A percentile compares a stretch with the other conserved stretches of the same genome.
Evolutionary conservation across 1,284 basidiomycete species (phyloP).

Genomic region (Sporisorium sorghi): DNA sequence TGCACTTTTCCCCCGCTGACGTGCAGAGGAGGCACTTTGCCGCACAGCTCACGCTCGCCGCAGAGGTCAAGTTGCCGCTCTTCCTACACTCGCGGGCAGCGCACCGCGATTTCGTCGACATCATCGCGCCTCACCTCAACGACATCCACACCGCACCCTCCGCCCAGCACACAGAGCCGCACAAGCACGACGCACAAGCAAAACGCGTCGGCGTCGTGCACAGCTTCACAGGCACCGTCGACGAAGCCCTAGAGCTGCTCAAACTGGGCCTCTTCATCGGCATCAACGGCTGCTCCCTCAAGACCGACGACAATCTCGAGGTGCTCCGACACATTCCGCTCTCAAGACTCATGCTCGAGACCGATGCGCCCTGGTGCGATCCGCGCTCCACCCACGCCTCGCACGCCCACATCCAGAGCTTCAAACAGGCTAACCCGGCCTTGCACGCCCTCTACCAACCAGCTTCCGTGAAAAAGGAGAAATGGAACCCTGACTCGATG

Average conservation of each 20-base stretch:
- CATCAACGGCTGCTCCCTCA: constrained; percentile 85
- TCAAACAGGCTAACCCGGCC: constrained; percentile 70
- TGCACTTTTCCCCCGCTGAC: constrained; percentile 77
- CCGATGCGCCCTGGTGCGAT: constrained; percentile 78
- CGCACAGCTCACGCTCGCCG: constrained; percentile 78
- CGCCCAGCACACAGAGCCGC: background rate
- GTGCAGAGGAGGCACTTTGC: constrained; percentile 80
- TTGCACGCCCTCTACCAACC: constrained; percentile 75
- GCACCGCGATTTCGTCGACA: constrained; percentile 76
- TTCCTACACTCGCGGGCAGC: constrained; percentile 84
- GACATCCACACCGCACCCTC: constrained; percentile 18
- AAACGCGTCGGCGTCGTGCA: constrained; percentile 76
- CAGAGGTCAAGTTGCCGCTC: constrained; percentile 80
- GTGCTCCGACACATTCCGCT: constrained; percentile 76
- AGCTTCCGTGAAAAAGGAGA: constrained; percentile 76
- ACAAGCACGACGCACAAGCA: constrained; percentile 17
- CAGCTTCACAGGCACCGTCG: constrained; percentile 81
- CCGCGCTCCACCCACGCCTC: constrained; percentile 83
- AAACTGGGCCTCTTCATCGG: constrained; percentile 72
- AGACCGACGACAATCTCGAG: constrained; percentile 79
- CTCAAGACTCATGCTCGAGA: constrained; percentile 81
- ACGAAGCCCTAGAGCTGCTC: constrained; percentile 80
- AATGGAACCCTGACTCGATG: constrained; percentile 74
- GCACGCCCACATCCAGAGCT: constrained; percentile 73
- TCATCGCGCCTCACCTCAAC: constrained; percentile 71